phyloP scores from a whole-genome alignment of 768 basidiomycete genomes.

The Daedaleopsis nitida region DNA sequence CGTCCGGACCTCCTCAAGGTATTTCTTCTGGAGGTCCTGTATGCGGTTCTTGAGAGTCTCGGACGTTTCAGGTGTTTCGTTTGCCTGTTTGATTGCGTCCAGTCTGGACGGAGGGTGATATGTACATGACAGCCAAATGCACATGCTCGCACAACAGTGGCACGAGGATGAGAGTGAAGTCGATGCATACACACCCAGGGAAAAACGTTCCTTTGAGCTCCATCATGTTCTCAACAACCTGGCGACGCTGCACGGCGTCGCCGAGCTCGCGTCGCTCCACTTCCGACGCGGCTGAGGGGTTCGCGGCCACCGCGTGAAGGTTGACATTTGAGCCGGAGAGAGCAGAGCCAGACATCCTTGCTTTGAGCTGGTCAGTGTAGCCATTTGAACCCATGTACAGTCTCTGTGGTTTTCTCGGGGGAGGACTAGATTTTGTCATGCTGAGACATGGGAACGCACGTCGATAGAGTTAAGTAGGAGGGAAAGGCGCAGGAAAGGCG shows the following conservation, averaged over 20 bases:
- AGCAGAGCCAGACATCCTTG: conserved; percentile 8
- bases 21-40: conserved; percentile 17
- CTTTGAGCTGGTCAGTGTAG: conserved; percentile 6
- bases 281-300: conserved; percentile 3
- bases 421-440: not conserved
- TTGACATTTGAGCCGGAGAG: conserved; percentile 8
- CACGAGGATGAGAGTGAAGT: not conserved
- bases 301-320: conserved; percentile 14
- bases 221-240: conserved; percentile 26
- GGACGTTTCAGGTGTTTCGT: conserved; percentile 18
- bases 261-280: conserved; percentile 16
- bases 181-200: conserved; percentile 24
- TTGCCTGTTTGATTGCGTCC: conserved; percentile 20
- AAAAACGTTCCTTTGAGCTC: conserved; percentile 27
- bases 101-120: conserved; percentile 12
- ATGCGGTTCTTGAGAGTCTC: conserved; percentile 18
- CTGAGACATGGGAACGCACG: not conserved
- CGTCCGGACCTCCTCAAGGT: conserved; percentile 22
- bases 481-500: not conserved
- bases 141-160: not conserved
- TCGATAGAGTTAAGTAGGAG: not conserved
- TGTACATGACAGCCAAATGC: not conserved
- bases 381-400: conserved; percentile 7
- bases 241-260: conserved; percentile 23
- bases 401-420: not conserved